Evolutionary conservation across 2,329 filamentous ascomycete genomes (phyloP).

Genomic region (Microsporum canis): DNA sequence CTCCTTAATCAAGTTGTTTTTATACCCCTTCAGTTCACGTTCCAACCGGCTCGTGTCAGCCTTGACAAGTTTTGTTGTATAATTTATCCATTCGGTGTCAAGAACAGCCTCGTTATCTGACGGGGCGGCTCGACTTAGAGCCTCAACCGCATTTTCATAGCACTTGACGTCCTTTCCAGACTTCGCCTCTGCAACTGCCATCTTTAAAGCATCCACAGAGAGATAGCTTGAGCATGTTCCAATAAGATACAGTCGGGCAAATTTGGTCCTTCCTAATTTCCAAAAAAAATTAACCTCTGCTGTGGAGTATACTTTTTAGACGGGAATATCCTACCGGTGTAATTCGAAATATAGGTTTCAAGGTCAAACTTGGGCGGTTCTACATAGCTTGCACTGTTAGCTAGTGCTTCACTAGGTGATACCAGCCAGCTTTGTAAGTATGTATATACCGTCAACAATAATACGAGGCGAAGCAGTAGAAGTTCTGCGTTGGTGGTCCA

Average conservation of each 20-base stretch:
- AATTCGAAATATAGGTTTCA: conserved; percentile 82
- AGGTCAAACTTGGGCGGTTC: conserved; percentile 81
- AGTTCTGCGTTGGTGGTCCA: neutral
- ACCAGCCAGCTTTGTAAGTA: neutral
- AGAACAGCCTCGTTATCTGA: conserved; percentile 54
- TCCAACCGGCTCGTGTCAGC: conserved; percentile 66
- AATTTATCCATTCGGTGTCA: conserved; percentile 66
- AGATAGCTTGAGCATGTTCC: conserved; percentile 66
- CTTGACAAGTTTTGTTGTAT: conserved; percentile 54
- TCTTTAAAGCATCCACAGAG: conserved; percentile 66
- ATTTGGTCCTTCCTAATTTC: conserved; percentile 59
- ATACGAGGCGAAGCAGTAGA: neutral
- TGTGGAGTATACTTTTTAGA: conserved; percentile 9
- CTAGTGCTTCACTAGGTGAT: neutral
- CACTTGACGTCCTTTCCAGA: conserved; percentile 58
- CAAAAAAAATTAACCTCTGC: neutral
- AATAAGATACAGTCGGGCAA: conserved; percentile 71
- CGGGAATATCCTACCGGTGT: conserved; percentile 49
- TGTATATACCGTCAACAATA: conserved; percentile 1
- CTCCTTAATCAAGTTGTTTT: conserved; percentile 94
- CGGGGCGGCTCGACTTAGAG: conserved; percentile 53
- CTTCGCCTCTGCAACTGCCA: conserved; percentile 66
- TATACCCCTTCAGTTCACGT: conserved; percentile 77
- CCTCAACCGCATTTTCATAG: conserved; percentile 59
- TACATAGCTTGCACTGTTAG: conserved; percentile 25